These are phyloP conservation scores for Phoma herbarum DNA, from an alignment of 2,329 filamentous ascomycete genomes.

Conservation along the genomic window DNA sequence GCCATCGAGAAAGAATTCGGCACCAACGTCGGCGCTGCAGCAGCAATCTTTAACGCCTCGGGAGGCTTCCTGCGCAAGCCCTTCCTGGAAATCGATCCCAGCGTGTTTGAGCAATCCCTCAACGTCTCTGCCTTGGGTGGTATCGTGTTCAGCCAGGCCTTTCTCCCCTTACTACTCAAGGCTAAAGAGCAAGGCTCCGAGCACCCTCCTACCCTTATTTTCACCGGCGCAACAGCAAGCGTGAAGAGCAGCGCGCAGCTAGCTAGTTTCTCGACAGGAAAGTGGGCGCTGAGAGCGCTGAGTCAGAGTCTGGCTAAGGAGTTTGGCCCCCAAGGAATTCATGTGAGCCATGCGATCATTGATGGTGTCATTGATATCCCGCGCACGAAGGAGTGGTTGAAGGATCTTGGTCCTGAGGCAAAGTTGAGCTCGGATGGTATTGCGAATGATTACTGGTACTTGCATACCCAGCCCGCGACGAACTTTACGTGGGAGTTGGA, in stretches of 20 bases:
- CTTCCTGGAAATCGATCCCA: conserved; percentile 67
- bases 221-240: conserved; percentile 87
- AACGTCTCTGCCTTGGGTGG: conserved; percentile 66
- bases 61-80: conserved; percentile 67
- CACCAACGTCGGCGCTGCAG: conserved; percentile 56
- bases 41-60: conserved; percentile 76
- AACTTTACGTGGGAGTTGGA: conserved; percentile 86
- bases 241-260: conserved; percentile 75
- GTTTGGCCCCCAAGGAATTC: conserved; percentile 84
- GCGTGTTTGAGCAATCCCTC: conserved; percentile 63
- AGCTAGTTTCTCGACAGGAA: conserved; percentile 77
- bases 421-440: conserved; percentile 83
- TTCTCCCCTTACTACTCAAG: conserved; percentile 74
- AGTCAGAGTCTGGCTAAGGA: conserved; percentile 80
- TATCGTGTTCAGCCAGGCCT: conserved; percentile 77
- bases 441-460: conserved; percentile 83
- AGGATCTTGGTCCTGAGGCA: conserved; percentile 65
- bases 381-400: conserved; percentile 68
- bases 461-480: conserved; percentile 82
- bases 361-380: conserved; percentile 88
- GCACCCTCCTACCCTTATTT: conserved; percentile 80
- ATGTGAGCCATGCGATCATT: conserved; percentile 82
- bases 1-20: conserved; percentile 68
- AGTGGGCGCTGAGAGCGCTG: conserved; percentile 79
- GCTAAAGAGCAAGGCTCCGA: conserved; percentile 60